phyloP scores from a whole-genome alignment of 345 rosid species.

The Euphorbia pulcherrima region DNA sequence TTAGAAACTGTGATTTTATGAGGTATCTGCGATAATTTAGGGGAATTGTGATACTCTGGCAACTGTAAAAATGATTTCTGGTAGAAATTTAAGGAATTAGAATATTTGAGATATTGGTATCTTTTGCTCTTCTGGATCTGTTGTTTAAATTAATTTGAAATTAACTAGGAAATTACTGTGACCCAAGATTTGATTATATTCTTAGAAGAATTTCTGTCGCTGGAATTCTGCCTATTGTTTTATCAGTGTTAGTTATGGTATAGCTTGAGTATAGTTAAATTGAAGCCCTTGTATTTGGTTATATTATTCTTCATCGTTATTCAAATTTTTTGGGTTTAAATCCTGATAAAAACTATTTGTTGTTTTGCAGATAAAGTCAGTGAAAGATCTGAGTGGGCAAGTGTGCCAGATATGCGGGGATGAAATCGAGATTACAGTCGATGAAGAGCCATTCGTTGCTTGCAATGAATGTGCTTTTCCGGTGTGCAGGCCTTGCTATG shows the following conservation, averaged over 20 bases:
- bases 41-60: not conserved
- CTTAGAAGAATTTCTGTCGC: not conserved
- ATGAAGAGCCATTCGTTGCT: constrained; percentile 80
- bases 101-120: not conserved
- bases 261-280: too few species aligned
- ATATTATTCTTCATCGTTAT: not conserved
- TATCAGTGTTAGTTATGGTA: too few species aligned
- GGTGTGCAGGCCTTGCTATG: constrained; percentile 92
- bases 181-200: not conserved
- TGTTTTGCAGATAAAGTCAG: constrained; percentile 68
- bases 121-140: constrained; percentile 5
- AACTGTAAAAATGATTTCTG: constrained; percentile 3
- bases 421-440: constrained; percentile 67
- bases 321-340: not conserved
- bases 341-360: constrained; percentile 15
- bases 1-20: not conserved
- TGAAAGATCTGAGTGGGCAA: constrained; percentile 81
- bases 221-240: not conserved
- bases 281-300: not conserved
- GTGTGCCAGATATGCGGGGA: constrained; percentile 90
- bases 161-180: too few species aligned
- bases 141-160: not conserved
- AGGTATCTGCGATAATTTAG: constrained; percentile 19
- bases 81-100: not conserved
- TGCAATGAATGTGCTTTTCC: constrained; percentile 99